Base-by-base conservation (phyloP, 1,139 yeast species). In the Torulaspora globosa region DNA sequence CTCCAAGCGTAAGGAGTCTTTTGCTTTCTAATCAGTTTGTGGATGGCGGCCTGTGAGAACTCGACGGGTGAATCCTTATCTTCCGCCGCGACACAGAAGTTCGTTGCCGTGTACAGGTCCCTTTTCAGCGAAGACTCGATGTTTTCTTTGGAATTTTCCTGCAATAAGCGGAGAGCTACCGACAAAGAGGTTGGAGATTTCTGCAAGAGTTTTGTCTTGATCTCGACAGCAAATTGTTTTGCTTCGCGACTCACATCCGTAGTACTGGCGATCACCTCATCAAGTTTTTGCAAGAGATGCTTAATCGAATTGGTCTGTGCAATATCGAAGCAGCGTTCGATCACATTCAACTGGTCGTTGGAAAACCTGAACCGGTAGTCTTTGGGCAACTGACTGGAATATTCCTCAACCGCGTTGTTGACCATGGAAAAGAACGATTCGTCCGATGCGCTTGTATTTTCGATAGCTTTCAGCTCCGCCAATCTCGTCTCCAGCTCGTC, bases 21-120 rank as follows among this genome's bases (percentile, higher is more conserved):
- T 75, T 50, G 80, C 75, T 70, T 87, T 79, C 59, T 76, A 71
- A 57, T 83, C 76, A 60, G 85, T 75, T 68, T 87, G 43, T 62
- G 63, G 29, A 55, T 58, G 6, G 59, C 56, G 30, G 63, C 65
- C 79, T 54, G 86, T 80, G 55, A 76, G 66, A 48, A 92, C 92
- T 58, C 96, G 90, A 66, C 81, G 84, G 62, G 75, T 75, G 53
- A 70, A 63, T 56, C 45, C n/a, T 33, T 32, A 9, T 44, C 39
- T 10, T 79, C 85, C 11, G 78, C 74, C 44, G 75, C 72, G 36
- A 71, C 66, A 82, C 86, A 79, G 67, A 89, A 75, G 63, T 86
- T 82, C 47, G 87, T 79, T 32, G 97, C 96, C 26, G 92, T 70
- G 48, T 75, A 73, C 68, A 87, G 73, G 67, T 92, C 98, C 56